A percentile compares a stretch with the other conserved stretches of the same genome.
Conservation (phyloP, 306 rosid species). For the Acacia acuminata region DNA sequence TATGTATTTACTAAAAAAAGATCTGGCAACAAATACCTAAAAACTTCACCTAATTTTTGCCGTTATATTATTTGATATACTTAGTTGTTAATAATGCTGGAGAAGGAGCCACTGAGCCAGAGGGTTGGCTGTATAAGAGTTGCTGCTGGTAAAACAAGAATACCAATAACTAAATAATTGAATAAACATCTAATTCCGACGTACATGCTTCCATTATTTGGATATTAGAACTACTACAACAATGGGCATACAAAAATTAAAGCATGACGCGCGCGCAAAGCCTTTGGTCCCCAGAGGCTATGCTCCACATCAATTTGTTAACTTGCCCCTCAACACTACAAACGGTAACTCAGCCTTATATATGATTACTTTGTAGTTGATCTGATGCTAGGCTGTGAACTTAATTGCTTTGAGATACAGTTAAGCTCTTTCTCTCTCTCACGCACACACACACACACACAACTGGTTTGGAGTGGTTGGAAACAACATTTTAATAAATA, state of each 20-base stretch:
- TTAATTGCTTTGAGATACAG: neutral
- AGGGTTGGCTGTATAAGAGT: neutral
- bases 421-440: neutral
- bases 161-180: neutral
- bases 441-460: neutral
- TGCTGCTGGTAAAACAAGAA: no score
- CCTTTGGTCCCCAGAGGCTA: neutral
- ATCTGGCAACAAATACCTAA: neutral
- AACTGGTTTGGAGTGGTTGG: neutral
- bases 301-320: neutral
- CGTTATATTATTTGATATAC: neutral
- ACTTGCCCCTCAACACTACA: neutral
- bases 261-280: neutral
- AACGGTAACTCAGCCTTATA: neutral
- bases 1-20: neutral
- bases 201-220: neutral
- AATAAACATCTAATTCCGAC: constrained; percentile 14
- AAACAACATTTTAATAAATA: neutral
- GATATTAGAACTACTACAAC: constrained; percentile 4
- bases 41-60: neutral
- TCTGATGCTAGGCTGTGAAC: neutral
- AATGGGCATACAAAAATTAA: neutral
- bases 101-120: neutral
- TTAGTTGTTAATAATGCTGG: neutral
- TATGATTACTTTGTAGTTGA: neutral